Percentiles rank a stretch among this genome's conserved stretches.
phyloP scores from a whole-genome alignment of 768 basidiomycete genomes.

The Lanmaoa pseudosensibilis region DNA sequence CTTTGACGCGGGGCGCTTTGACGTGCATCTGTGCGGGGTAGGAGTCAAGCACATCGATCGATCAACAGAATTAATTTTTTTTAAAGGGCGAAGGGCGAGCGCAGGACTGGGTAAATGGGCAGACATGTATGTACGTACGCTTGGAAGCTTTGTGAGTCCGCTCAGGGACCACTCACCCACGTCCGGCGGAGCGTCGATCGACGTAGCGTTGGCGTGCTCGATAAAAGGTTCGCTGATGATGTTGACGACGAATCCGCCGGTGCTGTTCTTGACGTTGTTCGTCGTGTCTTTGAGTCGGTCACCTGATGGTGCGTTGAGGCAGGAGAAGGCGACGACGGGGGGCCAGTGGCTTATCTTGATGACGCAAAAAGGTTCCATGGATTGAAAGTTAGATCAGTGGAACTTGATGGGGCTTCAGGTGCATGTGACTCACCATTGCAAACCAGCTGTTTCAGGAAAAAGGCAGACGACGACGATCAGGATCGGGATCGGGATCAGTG shows the following conservation, averaged over 20 bases:
- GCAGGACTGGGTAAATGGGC: not conserved
- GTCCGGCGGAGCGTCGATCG: conserved; percentile 38
- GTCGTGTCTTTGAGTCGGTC: conserved; percentile 42
- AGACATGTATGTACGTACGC: conserved; percentile 2
- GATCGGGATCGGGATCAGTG: not conserved
- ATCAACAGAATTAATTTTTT: no score
- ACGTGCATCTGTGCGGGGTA: conserved; percentile 26
- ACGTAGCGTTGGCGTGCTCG: conserved; percentile 39
- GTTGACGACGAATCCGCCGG: conserved; percentile 48
- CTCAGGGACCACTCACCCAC: conserved; percentile 42
- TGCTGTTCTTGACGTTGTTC: conserved; percentile 41
- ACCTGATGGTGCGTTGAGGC: conserved; percentile 8
- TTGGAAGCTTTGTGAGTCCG: conserved; percentile 24
- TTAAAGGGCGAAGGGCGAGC: no score
- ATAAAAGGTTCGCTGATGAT: conserved; percentile 54
- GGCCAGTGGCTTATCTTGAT: conserved; percentile 23
- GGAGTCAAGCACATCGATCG: no score
- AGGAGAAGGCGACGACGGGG: conserved; percentile 41
- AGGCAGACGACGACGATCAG: not conserved
- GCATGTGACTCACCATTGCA: conserved; percentile 22
- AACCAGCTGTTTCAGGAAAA: conserved; percentile 20
- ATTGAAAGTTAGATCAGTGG: not conserved
- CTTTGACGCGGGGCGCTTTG: conserved; percentile 41
- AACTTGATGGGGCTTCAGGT: no score
- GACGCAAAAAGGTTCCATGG: not conserved